These are phyloP conservation scores for Rhododendron ovatum DNA, from an alignment of 148 eudicot species.

Conservation along the genomic window DNA sequence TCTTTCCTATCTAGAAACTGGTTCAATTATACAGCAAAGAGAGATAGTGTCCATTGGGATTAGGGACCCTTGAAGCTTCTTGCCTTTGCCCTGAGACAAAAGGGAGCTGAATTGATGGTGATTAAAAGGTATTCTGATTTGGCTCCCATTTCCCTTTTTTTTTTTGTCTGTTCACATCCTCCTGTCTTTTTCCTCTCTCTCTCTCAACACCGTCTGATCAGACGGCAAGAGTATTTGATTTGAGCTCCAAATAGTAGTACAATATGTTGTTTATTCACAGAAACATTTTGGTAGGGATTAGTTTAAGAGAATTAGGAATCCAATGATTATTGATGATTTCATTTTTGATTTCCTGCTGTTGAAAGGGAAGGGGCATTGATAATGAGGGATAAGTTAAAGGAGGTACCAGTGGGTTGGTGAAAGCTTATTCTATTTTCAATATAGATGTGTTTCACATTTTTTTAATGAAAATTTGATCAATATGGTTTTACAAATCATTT, in stretches of 20 bases:
- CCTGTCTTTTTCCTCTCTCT: background rate
- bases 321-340: background rate
- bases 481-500: too few relatives aligned
- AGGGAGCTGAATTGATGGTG: slow-evolving; percentile 5
- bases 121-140: background rate
- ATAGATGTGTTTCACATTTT: too few relatives aligned
- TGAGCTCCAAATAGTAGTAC: background rate
- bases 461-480: too few relatives aligned
- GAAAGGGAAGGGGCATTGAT: slow-evolving; percentile 15
- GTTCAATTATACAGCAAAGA: slow-evolving; percentile 17
- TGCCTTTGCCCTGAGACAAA: slow-evolving; percentile 7
- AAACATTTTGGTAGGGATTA: background rate
- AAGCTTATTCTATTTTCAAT: background rate
- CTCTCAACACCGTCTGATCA: background rate
- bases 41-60: background rate
- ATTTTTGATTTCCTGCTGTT: slow-evolving; percentile 16
- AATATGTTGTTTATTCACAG: background rate
- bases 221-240: background rate
- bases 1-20: background rate
- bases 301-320: slow-evolving; percentile 9
- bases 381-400: slow-evolving; percentile 4
- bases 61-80: slow-evolving; percentile 10
- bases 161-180: background rate
- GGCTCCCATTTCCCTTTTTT: slow-evolving; percentile 6
- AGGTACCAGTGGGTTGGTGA: slow-evolving; percentile 1